Conservation (phyloP, 805 yeast species). For the Lachancea mirantina region DNA sequence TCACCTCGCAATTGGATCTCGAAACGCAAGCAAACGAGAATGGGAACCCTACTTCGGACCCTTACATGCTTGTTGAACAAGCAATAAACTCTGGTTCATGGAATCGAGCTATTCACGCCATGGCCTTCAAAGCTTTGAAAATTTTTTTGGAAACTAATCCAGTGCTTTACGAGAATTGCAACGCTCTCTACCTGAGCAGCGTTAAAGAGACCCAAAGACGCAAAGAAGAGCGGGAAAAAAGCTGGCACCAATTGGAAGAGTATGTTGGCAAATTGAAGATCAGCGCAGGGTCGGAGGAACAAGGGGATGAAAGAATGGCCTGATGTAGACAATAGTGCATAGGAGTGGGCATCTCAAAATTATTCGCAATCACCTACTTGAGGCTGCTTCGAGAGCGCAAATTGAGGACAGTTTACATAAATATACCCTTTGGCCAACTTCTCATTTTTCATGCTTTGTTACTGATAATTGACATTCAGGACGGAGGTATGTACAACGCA, state of each 20-base stretch:
- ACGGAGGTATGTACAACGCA: no score
- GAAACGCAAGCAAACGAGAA: conserved; percentile 26
- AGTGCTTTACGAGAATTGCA: conserved; percentile 83
- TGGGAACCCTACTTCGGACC: conserved; percentile 24
- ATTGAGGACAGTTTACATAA: no score
- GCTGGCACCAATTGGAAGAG: conserved; percentile 64
- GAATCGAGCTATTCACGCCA: conserved; percentile 88
- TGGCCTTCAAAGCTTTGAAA: conserved; percentile 86
- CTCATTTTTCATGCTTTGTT: no score
- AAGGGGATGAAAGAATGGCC: no score
- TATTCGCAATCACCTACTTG: no score
- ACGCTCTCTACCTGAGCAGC: conserved; percentile 76
- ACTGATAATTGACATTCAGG: no score
- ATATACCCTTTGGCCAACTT: no score
- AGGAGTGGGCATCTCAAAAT: no score
- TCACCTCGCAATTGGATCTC: conserved; percentile 43
- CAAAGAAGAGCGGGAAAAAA: conserved; percentile 53
- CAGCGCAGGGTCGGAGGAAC: conserved; percentile 7
- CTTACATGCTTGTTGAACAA: conserved; percentile 33
- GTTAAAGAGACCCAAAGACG: conserved; percentile 64
- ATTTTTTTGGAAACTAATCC: conserved; percentile 92
- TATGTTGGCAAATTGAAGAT: conserved; percentile 38
- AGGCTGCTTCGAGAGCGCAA: no score
- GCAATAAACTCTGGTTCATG: conserved; percentile 57
- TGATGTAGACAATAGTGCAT: no score